These are phyloP conservation scores for Centella asiatica DNA, from an alignment of 129 eudicot species.

Conservation along the genomic window DNA sequence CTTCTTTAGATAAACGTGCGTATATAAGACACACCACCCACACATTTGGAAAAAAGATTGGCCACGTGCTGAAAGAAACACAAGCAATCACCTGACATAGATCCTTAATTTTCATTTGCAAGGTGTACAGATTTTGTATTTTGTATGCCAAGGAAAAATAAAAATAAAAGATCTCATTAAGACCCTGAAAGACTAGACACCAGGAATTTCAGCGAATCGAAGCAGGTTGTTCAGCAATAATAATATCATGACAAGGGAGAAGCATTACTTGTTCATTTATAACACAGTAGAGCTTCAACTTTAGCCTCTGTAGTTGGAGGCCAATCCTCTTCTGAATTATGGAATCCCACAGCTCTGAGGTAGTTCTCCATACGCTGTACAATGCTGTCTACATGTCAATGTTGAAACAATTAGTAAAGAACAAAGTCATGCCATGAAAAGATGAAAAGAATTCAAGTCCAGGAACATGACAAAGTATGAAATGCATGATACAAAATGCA, in stretches of 20 bases:
- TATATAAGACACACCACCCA: too few species aligned
- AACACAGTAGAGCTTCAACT: conserved; percentile 51
- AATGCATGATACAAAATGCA: neutral
- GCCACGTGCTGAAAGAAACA: neutral
- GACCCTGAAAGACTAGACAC: neutral
- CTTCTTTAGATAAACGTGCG: too few species aligned
- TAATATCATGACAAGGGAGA: neutral
- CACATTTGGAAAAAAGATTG: too few species aligned
- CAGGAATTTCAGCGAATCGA: neutral
- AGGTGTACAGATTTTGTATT: neutral
- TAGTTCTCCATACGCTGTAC: conserved; percentile 48
- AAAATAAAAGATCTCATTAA: neutral
- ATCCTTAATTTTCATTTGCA: neutral
- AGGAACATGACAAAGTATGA: neutral
- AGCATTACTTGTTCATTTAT: conserved; percentile 59
- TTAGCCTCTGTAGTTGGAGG: conserved; percentile 41
- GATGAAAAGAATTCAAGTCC: neutral
- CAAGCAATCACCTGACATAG: neutral
- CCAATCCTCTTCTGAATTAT: conserved; percentile 40
- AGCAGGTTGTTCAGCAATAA: neutral
- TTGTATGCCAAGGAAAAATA: neutral
- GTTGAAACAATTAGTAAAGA: neutral
- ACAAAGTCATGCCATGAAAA: neutral
- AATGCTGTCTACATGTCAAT: conserved; percentile 47
- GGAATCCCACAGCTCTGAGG: conserved; percentile 43